These are phyloP conservation scores for Aaosphaeria pasadenensis DNA, from an alignment of 2,329 filamentous ascomycete genomes.

Conservation along the genomic window DNA sequence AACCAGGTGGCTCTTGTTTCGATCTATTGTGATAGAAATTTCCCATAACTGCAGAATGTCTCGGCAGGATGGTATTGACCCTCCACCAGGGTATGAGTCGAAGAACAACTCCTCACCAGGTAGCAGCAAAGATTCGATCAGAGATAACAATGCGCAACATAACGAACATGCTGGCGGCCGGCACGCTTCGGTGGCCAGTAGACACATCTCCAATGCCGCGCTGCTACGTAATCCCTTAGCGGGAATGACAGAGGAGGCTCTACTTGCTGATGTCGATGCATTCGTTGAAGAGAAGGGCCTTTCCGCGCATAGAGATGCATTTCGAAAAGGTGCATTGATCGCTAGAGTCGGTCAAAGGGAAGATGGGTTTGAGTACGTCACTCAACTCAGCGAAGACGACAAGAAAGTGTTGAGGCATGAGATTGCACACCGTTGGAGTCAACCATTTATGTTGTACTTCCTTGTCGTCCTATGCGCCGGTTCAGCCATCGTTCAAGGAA, in stretches of 20 bases:
- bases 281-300: conserved; percentile 53
- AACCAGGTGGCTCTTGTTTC: too few relatives aligned
- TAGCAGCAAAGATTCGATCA: conserved; percentile 22
- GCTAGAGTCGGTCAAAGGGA: conserved; percentile 47
- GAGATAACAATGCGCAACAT: conserved; percentile 10
- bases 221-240: conserved; percentile 54
- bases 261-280: conserved; percentile 53
- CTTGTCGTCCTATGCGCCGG: conserved; percentile 66
- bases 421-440: conserved; percentile 65
- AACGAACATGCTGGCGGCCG: conserved; percentile 14
- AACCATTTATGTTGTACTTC: conserved; percentile 63
- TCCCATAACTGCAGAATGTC: too few relatives aligned
- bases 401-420: conserved; percentile 58
- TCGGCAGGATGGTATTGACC: background rate
- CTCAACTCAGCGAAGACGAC: conserved; percentile 54
- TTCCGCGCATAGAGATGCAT: conserved; percentile 46
- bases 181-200: conserved; percentile 1
- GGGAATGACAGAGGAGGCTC: conserved; percentile 50
- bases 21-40: too few relatives aligned
- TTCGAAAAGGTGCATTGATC: conserved; percentile 52
- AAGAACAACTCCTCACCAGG: background rate
- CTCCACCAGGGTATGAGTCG: background rate
- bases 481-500: conserved; percentile 66
- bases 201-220: conserved; percentile 20
- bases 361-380: conserved; percentile 46